These are phyloP conservation scores for Pseudoneurospora amorphoporcata DNA, from an alignment of 495 filamentous ascomycete species.

Conservation along the genomic window DNA sequence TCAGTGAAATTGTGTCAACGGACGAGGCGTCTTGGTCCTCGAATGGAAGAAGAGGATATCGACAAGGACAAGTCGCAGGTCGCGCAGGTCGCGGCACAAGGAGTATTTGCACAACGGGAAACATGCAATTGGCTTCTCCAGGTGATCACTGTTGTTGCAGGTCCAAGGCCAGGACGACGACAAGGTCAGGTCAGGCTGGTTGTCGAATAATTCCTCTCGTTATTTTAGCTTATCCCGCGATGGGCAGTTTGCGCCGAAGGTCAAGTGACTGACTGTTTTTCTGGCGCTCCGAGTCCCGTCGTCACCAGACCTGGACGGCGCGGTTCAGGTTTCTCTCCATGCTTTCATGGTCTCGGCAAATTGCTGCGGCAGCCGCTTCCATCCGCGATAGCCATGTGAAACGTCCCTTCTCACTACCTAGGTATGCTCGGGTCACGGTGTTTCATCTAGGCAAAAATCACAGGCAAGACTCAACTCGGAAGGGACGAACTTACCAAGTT, in stretches of 20 bases:
- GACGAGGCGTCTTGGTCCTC: background rate
- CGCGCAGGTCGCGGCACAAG: background rate
- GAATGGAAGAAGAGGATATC: background rate
- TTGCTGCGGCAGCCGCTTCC: background rate
- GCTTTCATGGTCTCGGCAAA: background rate
- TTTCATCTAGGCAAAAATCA: background rate
- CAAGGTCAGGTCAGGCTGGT: background rate
- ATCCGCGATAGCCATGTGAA: background rate
- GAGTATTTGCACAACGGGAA: background rate
- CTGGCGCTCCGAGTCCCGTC: background rate
- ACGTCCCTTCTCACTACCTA: background rate
- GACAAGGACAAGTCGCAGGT: background rate
- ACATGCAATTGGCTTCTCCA: background rate
- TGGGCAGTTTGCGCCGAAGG: background rate
- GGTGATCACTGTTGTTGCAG: background rate
- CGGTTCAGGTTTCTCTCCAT: background rate
- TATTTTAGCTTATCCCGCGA: background rate
- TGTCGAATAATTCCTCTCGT: background rate
- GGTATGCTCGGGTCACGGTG: background rate
- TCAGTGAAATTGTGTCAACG: background rate
- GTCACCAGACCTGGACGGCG: background rate
- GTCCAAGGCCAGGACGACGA: background rate
- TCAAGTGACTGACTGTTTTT: slow-evolving; percentile 1
- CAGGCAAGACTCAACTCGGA: background rate
- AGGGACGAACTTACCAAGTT: background rate